Evolutionary conservation across 192 early-diverging fungal species (phyloP).

Genomic region (Gigaspora rosea): DNA sequence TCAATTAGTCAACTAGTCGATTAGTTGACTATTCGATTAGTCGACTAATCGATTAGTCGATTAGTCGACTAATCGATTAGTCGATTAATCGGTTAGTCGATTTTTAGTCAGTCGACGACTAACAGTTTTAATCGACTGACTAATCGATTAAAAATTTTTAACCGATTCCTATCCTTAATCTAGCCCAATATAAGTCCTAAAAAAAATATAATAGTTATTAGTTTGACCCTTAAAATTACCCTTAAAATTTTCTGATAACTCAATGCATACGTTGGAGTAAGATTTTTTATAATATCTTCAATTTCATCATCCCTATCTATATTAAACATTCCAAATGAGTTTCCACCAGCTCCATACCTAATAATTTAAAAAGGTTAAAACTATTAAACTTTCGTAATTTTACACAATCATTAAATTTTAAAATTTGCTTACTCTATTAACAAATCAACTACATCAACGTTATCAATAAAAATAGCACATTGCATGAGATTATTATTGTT

Average conservation of each 20-base stretch:
- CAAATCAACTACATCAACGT: slow-evolving; percentile 4
- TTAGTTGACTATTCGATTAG: too few species aligned
- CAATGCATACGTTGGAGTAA: background rate
- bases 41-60: too few species aligned
- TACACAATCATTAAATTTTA: background rate
- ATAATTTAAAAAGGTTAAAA: background rate
- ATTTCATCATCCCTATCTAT: background rate
- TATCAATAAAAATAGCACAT: background rate
- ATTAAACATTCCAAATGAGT: slow-evolving; percentile 19
- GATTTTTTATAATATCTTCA: background rate
- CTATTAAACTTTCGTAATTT: background rate
- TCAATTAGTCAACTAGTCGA: too few species aligned
- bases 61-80: too few species aligned
- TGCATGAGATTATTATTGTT: background rate
- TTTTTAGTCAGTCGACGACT: too few species aligned
- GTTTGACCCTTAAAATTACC: background rate
- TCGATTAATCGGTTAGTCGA: too few species aligned
- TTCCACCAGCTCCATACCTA: slow-evolving; percentile 18
- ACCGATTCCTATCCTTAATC: too few species aligned
- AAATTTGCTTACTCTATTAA: slow-evolving; percentile 13
- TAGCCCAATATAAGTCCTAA: slow-evolving; percentile 2
- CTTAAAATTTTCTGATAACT: background rate
- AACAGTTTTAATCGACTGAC: too few species aligned
- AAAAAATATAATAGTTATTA: background rate
- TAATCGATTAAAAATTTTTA: too few species aligned